Evolutionary conservation across 1,284 basidiomycete genomes (phyloP), one percentile per base, ranked within the genome.

Genomic region (Irpex rosettiformis): DNA sequence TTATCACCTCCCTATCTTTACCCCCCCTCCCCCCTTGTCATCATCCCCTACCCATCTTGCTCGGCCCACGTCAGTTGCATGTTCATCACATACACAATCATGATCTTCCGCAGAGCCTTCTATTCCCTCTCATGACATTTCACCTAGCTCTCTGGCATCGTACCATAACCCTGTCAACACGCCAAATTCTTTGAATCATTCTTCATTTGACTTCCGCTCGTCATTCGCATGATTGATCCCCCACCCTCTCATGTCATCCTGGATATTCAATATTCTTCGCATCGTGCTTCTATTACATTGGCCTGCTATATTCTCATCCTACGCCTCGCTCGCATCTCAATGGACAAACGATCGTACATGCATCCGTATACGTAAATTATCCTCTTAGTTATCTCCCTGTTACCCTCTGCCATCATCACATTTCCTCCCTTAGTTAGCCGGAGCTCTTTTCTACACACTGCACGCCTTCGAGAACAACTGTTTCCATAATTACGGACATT

Each of bases 301-400:
- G 25, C 8, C 10, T 51, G 11, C 18, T 16, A 37, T 37, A 37
- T 37, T 18, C n/a, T 18, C 21, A 24, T 24, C 48, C 24, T 51
- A 51, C 48, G 21, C 48, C 10, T 51, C 48, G 48, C 48, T 51
- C 48, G 48, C 48, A 51, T 51, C 43, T 51, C 48, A 51, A 27
- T 28, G 48, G 48, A 51, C 48, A 51, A 24, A 27, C 8, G 18
- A 18, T 24, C 2, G 13, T 7, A 7, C 7, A 29, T 11, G 48
- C 48, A 51, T 10, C 21, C 18, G 24, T 28, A 13, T 11, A 18
- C 48, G 8, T 51, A 13, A 10, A 25, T 28, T 27, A 13, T 5
- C 27, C 25, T 2, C 16, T 27, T 51, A 18, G 48, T 51, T 16
- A 8, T 51, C 21, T 25, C 21, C 21, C 25, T 24, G 22, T 25